Evolutionary conservation across 257 asterid genomes (phyloP), one percentile per base, ranked within the genome.

Genomic region (Salvia splendens): DNA sequence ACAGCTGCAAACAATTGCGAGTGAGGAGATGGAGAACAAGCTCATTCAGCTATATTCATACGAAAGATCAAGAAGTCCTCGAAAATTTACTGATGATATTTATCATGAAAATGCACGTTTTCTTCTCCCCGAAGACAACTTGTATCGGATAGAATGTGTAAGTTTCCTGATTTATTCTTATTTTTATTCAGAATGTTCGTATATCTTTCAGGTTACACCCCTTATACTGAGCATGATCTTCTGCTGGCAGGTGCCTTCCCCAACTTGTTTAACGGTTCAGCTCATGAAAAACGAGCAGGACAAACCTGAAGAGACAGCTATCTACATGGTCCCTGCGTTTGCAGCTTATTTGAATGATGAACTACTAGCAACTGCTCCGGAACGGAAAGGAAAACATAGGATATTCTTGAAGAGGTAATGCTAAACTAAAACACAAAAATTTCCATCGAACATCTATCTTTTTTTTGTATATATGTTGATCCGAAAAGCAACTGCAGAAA

Each of bases 91-190:
- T 43, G 96, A 94, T 77, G 80, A 79, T 66, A 83, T 83, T 73
- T 94, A 89, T 80, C 83, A 71, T 61, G 96, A 82, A 73, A 94
- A 94, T 73, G 88, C 87, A 42, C 87, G 89, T 55, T 78, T 84
- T 70, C 81, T 94, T 62, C 82, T 94, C 15, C 87, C 82, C 30
- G 93, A 91, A 17, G 96, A 91, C 74, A 89, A 83, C 80, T 79
- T 91, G 65, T 94, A 87, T 59, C 85, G 97, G 59, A 76, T 94
- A 67, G 95, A 92, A 87, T 85, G 88, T 75, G 99, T 94, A 78
- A 24, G 99, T 69, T 47, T 70, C 61, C 73, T 70, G 8, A 47
- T 38, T 47, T 41, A n/a, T 69, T 35, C 58, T 20, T 33, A 10
- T 55, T 56, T 24, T 6, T n/a, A 49, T 36, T 49, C 16, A 50